Evolutionary conservation across 2,329 filamentous ascomycete genomes (phyloP), one percentile per base, ranked within the genome.

Genomic region (Fusarium musae): DNA sequence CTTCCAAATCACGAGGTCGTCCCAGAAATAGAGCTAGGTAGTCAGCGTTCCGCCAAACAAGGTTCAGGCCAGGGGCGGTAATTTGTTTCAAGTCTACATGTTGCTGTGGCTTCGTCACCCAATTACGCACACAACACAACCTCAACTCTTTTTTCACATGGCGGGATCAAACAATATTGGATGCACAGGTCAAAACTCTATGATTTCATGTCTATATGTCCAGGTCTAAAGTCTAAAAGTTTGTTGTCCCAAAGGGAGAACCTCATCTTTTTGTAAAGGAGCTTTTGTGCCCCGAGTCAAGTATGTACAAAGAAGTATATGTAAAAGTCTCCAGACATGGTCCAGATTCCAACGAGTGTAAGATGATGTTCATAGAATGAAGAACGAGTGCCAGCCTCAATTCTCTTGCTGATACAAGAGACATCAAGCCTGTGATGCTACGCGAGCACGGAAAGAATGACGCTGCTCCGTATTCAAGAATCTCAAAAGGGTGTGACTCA

Each of bases 351-450:
- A 79, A 54, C 46, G 78, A 79, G 63, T 72, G 78, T 75, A 44
- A 73, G 75, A 79, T 77, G 46, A 65, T 69, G 67, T 73, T 61
- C 54, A 58, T 59, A 64, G 66, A 73, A 74, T 70, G 56, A 59
- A 59, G 70, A 79, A 67, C 59, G 78, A 80, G 75, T 78, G 78
- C 77, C 76, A 80, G 78, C 66, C 74, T 73, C 69, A 62, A 77
- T 40, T 66, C 75, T 66, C 75, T 73, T 75, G 70, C 57, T 53
- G 30, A 68, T 61, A 69, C 74, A 69, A 73, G 75, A 79, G 59
- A 63, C 70, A 68, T 76, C 75, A 73, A 77, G 71, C 70, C 76
- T 79, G 74, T 79, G 61, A 75, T 69, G 61, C 39, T 67, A 50
- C 59, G 54, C 63, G 62, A 75, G 66, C 59, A 47, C 65, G 53